A percentile compares a stretch with the other conserved stretches of the same genome.
Evolutionary conservation across 1,284 basidiomycete genomes (phyloP).

Genomic region (Trichosporon faecale): DNA sequence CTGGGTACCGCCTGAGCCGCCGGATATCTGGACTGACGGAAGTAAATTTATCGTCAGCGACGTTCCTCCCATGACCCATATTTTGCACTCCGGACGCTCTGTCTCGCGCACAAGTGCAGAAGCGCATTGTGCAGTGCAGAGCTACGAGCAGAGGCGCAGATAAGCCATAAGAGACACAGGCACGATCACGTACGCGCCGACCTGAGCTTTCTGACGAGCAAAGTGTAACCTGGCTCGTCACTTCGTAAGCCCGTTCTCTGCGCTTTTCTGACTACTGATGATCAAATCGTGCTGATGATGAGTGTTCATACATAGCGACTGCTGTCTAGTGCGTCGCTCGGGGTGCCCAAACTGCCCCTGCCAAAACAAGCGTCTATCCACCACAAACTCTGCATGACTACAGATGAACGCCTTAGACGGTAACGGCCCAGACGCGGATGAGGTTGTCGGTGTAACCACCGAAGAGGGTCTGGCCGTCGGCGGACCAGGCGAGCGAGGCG

Average conservation of each 20-base stretch:
- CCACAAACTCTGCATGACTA: conserved; percentile 26
- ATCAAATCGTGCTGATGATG: neutral
- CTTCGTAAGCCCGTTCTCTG: neutral
- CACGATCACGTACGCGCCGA: too few species aligned
- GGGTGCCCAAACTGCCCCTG: neutral
- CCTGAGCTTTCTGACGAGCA: too few species aligned
- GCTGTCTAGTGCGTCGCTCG: conserved; percentile 1
- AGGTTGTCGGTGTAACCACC: conserved; percentile 90
- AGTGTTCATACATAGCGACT: conserved; percentile 10
- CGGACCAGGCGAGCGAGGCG: conserved; percentile 97
- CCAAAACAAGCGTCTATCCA: conserved; percentile 12
- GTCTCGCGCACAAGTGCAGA: too few species aligned
- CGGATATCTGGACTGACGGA: neutral
- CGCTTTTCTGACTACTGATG: neutral
- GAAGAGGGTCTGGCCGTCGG: conserved; percentile 95
- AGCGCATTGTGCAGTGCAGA: too few species aligned
- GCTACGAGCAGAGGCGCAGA: neutral
- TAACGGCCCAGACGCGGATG: conserved; percentile 88
- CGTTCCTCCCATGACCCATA: neutral
- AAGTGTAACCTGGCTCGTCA: too few species aligned
- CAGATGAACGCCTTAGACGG: conserved; percentile 42
- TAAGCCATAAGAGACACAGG: neutral
- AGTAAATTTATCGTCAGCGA: neutral
- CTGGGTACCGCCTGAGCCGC: neutral
- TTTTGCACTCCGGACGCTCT: too few species aligned